Evolutionary conservation across 1,139 yeast species (phyloP), one percentile per base, ranked within the genome.

Genomic region (Hyphopichia pseudoburtonii): DNA sequence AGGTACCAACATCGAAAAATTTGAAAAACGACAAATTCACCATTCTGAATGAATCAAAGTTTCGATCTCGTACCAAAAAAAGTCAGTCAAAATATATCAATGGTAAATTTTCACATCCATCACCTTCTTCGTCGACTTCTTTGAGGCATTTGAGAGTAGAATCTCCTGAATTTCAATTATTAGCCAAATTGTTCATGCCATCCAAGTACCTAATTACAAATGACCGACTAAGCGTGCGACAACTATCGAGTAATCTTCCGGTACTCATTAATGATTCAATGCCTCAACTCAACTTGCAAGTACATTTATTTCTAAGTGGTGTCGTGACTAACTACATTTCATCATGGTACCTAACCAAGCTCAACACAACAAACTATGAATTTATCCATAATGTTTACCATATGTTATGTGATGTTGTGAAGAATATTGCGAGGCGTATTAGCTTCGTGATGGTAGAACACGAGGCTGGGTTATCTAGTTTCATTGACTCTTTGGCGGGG

Each of bases 261-360:
- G 38, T 34, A 7, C 42, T 61, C 7, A 49, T 55, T 11, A 40
- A 43, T 16, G 32, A 17, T 17, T 15, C 9, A 40, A 50, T n/a
- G 51, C 62, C 4, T 44, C 42, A 51, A 22, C 47, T 68, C 14
- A 68, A 69, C 40, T 54, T 67, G 33, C 63, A 66, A 39, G 38
- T 70, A 15, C 76, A 71, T 44, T 45, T 69, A 35, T 65, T 70
- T 36, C 44, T 70, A 15, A 57, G 66, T 16, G 50, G 63, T 2
- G 62, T 70, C 5, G 54, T 67, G 43, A 51, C 59, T 8, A 56
- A 60, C 28, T 70, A 56, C 40, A 61, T 71, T 17, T 54, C 57
- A 38, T 56, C 70, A 33, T 71, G 77, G 77, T 71, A 69, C 45
- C 48, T 62, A 30, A 44, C 40, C 24, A 68, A 66, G 42, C 51